Evolutionary conservation across 441 rosid species (phyloP).

Genomic region (Erodium texanum): DNA sequence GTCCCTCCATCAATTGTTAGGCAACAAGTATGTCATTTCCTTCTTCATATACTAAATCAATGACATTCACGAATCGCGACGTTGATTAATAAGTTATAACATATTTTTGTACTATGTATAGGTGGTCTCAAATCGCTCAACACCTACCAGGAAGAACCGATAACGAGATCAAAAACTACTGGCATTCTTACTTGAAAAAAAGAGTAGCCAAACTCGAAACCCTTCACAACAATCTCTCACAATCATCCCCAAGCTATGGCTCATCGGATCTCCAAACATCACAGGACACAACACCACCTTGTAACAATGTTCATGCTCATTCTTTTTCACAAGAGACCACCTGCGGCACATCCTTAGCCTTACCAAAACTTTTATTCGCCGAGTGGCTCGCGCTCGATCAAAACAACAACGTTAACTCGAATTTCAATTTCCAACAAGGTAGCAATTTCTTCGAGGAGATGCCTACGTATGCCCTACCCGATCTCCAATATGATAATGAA

Average conservation of each 20-base stretch:
- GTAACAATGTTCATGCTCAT: neutral
- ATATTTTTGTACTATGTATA: conserved; percentile 11
- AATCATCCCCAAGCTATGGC: conserved; percentile 19
- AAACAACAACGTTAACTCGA: neutral
- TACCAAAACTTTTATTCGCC: conserved; percentile 58
- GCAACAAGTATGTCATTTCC: neutral
- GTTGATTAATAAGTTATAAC: too few relatives aligned
- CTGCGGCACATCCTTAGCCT: conserved; percentile 1
- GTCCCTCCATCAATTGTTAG: neutral
- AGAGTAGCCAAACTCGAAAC: conserved; percentile 30
- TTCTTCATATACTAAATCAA: too few relatives aligned
- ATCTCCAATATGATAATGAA: neutral
- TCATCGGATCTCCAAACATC: conserved; percentile 13
- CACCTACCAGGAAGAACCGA: conserved; percentile 79
- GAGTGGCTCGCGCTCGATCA: conserved; percentile 61
- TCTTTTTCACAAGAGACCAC: too few relatives aligned
- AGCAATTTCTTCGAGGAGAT: neutral
- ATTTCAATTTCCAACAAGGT: neutral
- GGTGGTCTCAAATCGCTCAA: conserved; percentile 79
- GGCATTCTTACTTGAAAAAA: conserved; percentile 85
- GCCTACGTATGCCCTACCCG: neutral
- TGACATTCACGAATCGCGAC: too few relatives aligned
- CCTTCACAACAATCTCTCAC: conserved; percentile 18
- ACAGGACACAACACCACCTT: neutral
- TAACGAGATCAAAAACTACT: conserved; percentile 78